Percentiles rank a stretch among this genome's conserved stretches.
These are phyloP conservation scores for Eucalyptus decipiens DNA, from an alignment of 345 rosid species.

Conservation along the genomic window DNA sequence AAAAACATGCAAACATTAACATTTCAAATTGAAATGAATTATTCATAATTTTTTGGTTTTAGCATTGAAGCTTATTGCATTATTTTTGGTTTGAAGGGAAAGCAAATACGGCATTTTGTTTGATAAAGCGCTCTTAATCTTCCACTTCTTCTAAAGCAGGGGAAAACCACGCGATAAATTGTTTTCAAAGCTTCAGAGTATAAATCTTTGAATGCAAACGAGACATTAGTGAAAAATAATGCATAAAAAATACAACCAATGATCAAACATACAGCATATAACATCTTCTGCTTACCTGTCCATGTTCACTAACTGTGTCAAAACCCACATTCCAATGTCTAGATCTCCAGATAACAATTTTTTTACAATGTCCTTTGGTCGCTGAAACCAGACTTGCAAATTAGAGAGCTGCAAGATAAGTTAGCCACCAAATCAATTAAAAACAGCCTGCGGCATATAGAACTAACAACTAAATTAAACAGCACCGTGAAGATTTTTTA, in stretches of 20 bases:
- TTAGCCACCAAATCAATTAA: not conserved
- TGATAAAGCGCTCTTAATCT: not conserved
- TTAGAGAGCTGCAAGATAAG: constrained; percentile 34
- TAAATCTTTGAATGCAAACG: not conserved
- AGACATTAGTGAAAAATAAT: not conserved
- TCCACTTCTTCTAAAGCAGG: not conserved
- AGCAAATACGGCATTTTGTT: not conserved
- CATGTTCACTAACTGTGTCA: constrained; percentile 79
- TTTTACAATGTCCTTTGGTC: constrained; percentile 89
- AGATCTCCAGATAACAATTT: constrained; percentile 85
- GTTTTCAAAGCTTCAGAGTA: not conserved
- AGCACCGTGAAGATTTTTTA: fast-evolving
- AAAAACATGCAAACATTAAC: not conserved
- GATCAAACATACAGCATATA: not conserved
- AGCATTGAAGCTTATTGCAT: not conserved
- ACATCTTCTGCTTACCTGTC: constrained; percentile 34
- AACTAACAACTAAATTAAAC: not conserved
- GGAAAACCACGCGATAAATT: not conserved
- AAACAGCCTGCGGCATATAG: not conserved
- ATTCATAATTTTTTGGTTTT: not conserved
- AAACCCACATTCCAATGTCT: constrained; percentile 94
- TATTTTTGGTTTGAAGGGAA: not conserved
- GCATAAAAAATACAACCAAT: not conserved
- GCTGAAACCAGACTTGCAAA: constrained; percentile 94
- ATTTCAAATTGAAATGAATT: not conserved